phyloP scores from a whole-genome alignment of 331 rosid species.

The Prunus yedoensis region DNA sequence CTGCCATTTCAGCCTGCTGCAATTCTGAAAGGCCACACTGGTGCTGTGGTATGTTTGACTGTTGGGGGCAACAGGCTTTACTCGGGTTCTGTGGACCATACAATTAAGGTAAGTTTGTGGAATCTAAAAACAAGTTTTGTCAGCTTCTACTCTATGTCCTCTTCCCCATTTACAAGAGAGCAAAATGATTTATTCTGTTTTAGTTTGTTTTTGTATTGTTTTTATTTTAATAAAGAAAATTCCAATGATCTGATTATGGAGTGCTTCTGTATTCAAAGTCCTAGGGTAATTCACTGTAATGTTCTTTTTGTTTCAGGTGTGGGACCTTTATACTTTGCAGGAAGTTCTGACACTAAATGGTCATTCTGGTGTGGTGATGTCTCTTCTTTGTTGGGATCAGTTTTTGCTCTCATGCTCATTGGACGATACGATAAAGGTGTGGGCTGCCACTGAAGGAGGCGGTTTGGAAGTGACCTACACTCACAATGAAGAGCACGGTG shows the following conservation, averaged over 20 bases:
- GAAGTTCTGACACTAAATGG: conserved; percentile 32
- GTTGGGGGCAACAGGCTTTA: conserved; percentile 34
- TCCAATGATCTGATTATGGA: neutral
- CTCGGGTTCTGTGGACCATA: conserved; percentile 44
- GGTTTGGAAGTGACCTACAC: conserved; percentile 26
- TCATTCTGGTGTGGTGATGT: conserved; percentile 36
- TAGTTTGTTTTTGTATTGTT: neutral
- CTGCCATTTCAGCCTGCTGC: conserved; percentile 29
- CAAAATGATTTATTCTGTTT: neutral
- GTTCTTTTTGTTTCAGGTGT: conserved; percentile 28
- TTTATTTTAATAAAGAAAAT: too few relatives aligned
- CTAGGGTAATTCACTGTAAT: neutral
- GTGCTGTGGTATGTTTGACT: conserved; percentile 27
- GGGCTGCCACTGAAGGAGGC: conserved; percentile 16
- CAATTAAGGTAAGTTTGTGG: conserved; percentile 32
- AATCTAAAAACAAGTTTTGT: neutral
- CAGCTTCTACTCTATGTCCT: neutral
- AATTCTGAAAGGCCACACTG: conserved; percentile 35
- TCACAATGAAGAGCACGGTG: conserved; percentile 31
- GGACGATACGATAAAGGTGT: conserved; percentile 38
- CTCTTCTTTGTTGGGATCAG: conserved; percentile 41
- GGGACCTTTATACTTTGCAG: conserved; percentile 37
- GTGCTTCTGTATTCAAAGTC: neutral
- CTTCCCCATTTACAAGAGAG: neutral
- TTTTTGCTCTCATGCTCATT: conserved; percentile 41